Evolutionary conservation across 148 eudicot genomes (phyloP).

Genomic region (Rhododendron vialii): DNA sequence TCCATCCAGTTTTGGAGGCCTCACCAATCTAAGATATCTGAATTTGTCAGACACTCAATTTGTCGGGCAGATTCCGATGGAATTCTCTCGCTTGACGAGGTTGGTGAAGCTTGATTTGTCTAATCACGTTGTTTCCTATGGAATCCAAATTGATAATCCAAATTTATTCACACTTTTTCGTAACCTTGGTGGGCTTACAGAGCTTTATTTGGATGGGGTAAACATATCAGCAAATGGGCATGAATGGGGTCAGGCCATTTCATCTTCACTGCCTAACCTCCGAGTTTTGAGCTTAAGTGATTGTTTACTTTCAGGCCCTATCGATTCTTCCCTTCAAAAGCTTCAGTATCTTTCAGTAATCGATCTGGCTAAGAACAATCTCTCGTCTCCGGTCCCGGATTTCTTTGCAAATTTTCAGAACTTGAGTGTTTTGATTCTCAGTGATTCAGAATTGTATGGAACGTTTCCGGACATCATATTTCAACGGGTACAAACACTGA

Average conservation of each 20-base stretch:
- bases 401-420: too few species aligned
- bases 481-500: too few species aligned
- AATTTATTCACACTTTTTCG: not conserved
- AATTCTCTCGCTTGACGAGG: conserved; percentile 16
- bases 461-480: too few species aligned
- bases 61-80: conserved; percentile 29
- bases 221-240: conserved; percentile 6
- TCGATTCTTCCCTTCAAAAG: too few species aligned
- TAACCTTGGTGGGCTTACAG: conserved; percentile 5
- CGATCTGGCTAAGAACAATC: too few species aligned
- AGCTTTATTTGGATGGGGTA: conserved; percentile 12
- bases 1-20: conserved; percentile 14
- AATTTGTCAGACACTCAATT: conserved; percentile 33
- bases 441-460: too few species aligned
- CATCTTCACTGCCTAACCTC: conserved; percentile 13
- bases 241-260: conserved; percentile 9
- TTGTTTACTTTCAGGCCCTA: not conserved
- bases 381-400: too few species aligned
- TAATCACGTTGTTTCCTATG: too few species aligned
- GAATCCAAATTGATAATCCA: not conserved
- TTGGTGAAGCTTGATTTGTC: conserved; percentile 28
- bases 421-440: too few species aligned
- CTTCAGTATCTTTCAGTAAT: too few species aligned
- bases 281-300: conserved; percentile 13
- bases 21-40: conserved; percentile 20